Conservation (phyloP, 2,329 filamentous ascomycete genomes). For the Metarhizium rileyi region DNA sequence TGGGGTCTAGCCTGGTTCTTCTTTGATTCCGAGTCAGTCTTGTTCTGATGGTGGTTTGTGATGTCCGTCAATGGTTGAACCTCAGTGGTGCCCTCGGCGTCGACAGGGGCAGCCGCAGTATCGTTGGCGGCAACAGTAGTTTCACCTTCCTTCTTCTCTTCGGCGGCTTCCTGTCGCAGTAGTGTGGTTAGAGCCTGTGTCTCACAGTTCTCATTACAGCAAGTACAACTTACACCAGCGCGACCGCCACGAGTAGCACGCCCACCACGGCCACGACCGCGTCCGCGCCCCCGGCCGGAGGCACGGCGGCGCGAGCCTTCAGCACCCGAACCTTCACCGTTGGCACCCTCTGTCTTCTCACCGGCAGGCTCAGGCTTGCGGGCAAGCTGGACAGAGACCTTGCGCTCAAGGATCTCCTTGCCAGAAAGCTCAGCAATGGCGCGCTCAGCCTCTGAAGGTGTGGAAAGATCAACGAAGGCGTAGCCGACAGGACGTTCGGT, state of each 20-base stretch:
- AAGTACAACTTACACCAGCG: conserved; percentile 19
- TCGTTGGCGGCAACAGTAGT: conserved; percentile 30
- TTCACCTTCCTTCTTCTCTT: conserved; percentile 39
- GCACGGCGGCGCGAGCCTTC: conserved; percentile 55
- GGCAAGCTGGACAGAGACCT: conserved; percentile 97
- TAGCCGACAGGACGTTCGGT: conserved; percentile 98
- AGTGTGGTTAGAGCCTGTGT: conserved; percentile 10
- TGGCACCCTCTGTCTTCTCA: conserved; percentile 65
- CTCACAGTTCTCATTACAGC: conserved; percentile 8
- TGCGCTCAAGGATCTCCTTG: conserved; percentile 95
- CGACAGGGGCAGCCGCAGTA: conserved; percentile 34
- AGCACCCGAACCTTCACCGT: conserved; percentile 63
- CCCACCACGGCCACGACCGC: conserved; percentile 59
- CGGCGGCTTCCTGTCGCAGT: conserved; percentile 20
- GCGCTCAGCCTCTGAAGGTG: conserved; percentile 86
- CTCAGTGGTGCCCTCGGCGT: conserved; percentile 39
- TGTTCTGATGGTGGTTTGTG: conserved; percentile 43
- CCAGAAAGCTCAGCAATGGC: conserved; percentile 93
- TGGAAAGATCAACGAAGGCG: conserved; percentile 96
- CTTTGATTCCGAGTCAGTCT: conserved; percentile 51
- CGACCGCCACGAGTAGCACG: conserved; percentile 51
- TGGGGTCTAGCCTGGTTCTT: conserved; percentile 43
- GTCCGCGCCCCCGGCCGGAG: conserved; percentile 57
- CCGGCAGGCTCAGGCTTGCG: conserved; percentile 87
- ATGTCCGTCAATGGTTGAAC: conserved; percentile 51